Conservation (phyloP, 177 flowering plant species). For the Vitis hybrid region DNA sequence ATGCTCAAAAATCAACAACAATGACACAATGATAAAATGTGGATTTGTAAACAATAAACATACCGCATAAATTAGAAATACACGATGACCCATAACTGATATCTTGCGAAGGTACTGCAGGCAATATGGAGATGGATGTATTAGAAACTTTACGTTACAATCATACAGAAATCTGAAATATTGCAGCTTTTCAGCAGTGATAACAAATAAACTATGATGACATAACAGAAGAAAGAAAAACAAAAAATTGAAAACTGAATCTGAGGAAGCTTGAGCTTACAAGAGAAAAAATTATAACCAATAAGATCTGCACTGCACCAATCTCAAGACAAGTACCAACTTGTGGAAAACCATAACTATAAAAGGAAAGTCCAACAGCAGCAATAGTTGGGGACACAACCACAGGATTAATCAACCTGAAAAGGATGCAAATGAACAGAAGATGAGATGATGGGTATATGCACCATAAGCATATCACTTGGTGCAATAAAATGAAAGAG, state of each 20-base stretch:
- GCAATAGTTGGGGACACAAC: conserved; percentile 97
- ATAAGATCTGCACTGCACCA: conserved; percentile 82
- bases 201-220: neutral
- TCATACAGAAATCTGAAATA: neutral
- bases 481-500: neutral
- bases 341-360: conserved; percentile 89
- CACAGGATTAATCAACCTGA: conserved; percentile 94
- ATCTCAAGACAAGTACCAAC: conserved; percentile 94
- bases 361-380: conserved; percentile 98
- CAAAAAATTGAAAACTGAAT: neutral
- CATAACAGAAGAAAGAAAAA: conserved; percentile 1
- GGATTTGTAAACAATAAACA: conserved; percentile 19
- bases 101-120: conserved; percentile 97
- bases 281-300: conserved; percentile 83
- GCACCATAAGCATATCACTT: neutral
- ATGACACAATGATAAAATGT: neutral
- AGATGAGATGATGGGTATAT: neutral
- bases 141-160: conserved; percentile 6
- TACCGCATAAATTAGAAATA: conserved; percentile 93
- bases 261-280: conserved; percentile 48
- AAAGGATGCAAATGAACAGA: conserved; percentile 16
- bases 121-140: conserved; percentile 4
- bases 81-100: conserved; percentile 87
- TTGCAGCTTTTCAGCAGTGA: too few relatives aligned
- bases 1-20: neutral